Conservation (phyloP, 768 basidiomycete genomes). For the Lactarius indigo region DNA sequence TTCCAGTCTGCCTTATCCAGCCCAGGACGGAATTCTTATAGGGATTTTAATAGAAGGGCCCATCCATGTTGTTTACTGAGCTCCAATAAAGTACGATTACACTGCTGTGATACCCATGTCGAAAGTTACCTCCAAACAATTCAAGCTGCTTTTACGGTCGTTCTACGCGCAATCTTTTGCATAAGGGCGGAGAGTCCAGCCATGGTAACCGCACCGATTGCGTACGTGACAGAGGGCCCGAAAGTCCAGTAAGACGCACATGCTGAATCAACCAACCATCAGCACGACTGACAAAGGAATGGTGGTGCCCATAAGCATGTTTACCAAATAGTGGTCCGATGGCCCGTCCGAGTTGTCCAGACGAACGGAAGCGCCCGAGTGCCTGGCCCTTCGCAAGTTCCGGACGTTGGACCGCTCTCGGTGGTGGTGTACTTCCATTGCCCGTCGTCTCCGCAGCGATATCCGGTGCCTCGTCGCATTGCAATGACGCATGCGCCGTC, state of each 20-base stretch:
- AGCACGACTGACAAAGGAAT: not conserved
- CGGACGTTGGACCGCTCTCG: slow-evolving; percentile 48
- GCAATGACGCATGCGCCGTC: slow-evolving; percentile 86
- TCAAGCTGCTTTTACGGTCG: slow-evolving; percentile 23
- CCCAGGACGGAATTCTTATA: slow-evolving; percentile 2
- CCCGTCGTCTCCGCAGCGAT: slow-evolving; percentile 56
- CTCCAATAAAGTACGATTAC: not conserved
- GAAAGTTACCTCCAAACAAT: not conserved
- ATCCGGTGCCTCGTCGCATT: slow-evolving; percentile 69
- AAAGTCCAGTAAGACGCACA: slow-evolving; percentile 89
- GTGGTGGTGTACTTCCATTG: slow-evolving; percentile 37
- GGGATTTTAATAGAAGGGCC: slow-evolving; percentile 1
- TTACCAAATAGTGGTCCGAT: slow-evolving; percentile 86
- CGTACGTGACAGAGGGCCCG: slow-evolving; percentile 77
- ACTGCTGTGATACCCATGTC: not conserved
- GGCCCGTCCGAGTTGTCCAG: slow-evolving; percentile 93
- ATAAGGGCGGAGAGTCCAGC: slow-evolving; percentile 53
- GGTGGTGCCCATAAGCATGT: not conserved
- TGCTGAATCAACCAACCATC: slow-evolving; percentile 41
- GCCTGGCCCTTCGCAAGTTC: slow-evolving; percentile 80
- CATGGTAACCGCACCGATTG: slow-evolving; percentile 62
- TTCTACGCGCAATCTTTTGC: slow-evolving; percentile 40
- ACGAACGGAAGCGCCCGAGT: slow-evolving; percentile 80
- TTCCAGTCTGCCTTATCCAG: slow-evolving; percentile 11
- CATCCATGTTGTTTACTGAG: not conserved